phyloP scores from a whole-genome alignment of 306 rosid genomes.

The Ormosia emarginata region DNA sequence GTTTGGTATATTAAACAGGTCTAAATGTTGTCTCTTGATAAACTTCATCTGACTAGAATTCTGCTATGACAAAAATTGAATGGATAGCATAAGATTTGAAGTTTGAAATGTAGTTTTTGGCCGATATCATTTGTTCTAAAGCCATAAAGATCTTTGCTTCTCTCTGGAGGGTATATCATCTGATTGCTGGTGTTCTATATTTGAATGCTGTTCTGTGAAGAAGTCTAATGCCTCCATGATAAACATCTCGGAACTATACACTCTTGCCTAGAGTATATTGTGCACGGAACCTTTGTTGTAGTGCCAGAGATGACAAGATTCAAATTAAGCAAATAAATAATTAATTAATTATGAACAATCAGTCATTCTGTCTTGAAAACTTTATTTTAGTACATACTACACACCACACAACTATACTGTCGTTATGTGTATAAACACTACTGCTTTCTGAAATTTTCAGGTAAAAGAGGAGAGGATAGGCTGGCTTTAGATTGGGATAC shows the following conservation, averaged over 20 bases:
- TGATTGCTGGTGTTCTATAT: neutral
- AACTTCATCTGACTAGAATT: neutral
- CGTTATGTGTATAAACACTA: neutral
- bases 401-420: neutral
- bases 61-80: neutral
- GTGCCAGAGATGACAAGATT: neutral
- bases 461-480: constrained; percentile 75
- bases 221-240: neutral
- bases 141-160: neutral
- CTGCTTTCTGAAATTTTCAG: constrained; percentile 36
- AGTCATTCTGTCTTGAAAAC: neutral
- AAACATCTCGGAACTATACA: neutral
- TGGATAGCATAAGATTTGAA: neutral
- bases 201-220: neutral
- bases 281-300: neutral
- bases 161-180: neutral
- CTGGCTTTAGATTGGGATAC: constrained; percentile 79
- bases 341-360: neutral
- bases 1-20: neutral
- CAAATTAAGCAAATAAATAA: neutral
- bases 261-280: neutral
- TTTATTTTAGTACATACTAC: neutral
- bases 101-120: neutral
- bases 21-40: neutral
- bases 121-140: neutral